Evolutionary conservation across 176 grass and related monocot genomes (phyloP), one percentile per base, ranked within the genome.

Genomic region (Pontederia crassipes): DNA sequence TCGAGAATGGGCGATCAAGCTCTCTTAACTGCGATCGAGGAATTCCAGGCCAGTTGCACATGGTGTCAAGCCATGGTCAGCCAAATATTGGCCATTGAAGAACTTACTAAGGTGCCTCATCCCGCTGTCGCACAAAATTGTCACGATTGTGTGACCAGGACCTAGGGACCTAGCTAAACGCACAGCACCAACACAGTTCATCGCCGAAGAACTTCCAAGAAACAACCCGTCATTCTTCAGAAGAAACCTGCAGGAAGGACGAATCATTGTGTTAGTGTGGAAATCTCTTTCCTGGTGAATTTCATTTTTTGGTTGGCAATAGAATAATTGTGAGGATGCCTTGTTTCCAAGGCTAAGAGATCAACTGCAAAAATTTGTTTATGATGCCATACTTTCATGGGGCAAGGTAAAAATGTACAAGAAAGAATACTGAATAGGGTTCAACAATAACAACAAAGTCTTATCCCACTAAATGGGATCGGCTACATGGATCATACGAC

Each of bases 71-170:
- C 83, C 87, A 59, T 82, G 81, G 69, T 85, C 82, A 63, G 73
- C 83, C 76, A 97, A 75, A 82, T 97, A 97, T 72, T 74, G 54
- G 47, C 84, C 73, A 76, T 91, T 97, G 73, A 85, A 91, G 76
- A 97, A 97, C 79, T 88, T 91, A 61, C 92, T 91, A 48, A 91
- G 81, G 80, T 91, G 92, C 64, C 92, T 83, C 86, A 97, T 91
- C 57, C 87, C 87, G 61, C 81, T 91, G 79, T 91, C 87, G 2
- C 92, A 97, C 54, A 91, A 75, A 74, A 97, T 88, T 28, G 81
- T 97, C 58, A 97, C 92, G 61, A 91, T 85, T 68, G 79, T 97
- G 83, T 97, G 92, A 14, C 92, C 87, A 55, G 92, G 84, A 71
- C 92, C 92, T 49, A 97, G 82, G 73, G 80, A 67, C 67, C 14